Evolutionary conservation across 2,329 filamentous ascomycete species (phyloP), one percentile per base, ranked within the genome.

Genomic region (Alternaria tenuissima): DNA sequence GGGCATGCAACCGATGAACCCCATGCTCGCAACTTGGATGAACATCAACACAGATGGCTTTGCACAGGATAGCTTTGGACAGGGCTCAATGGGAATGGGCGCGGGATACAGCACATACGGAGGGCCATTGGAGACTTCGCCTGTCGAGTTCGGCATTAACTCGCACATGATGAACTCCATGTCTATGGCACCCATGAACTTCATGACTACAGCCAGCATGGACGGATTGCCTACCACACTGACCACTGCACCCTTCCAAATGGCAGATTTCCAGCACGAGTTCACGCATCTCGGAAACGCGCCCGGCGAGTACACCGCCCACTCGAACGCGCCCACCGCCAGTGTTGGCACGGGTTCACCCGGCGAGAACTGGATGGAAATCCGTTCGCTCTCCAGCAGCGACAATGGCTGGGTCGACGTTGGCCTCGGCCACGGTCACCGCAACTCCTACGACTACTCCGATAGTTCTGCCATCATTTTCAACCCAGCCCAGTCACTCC

Each of bases 401-500:
- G 93, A 96, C 70, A 92, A 94, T 69, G 92, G 92, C 59, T 98
- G 94, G 94, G 88, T 88, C 52, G 87, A 91, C 67, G 89, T 97
- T 58, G 66, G 69, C 67, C 89, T 97, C 60, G 39, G 39, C 14
- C 51, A 53, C 51, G 38, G 68, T 28, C 73, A 76, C 63, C 89
- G 89, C 61, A 89, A 88, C 62, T 90, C 89, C 38, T 88, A 91
- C 68, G 91, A 94, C 68, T 85, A 87, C 34, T 88, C 86, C 51
- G 83, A 89, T 44, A 67, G 63, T 11, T 71, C 75, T 41, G 81
- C 81, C 59, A 89, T 91, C 67, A 94, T 97, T 73, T 96, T 96
- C 84, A 97, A 97, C 80, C 94, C 94, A 2, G 88, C 90, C 63
- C 91, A 97, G 81, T 96, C 93, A 8, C 67, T 98, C 52, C 94